Base-by-base conservation (phyloP, 2,329 filamentous ascomycete species). In the Niveomyces coronatus region DNA sequence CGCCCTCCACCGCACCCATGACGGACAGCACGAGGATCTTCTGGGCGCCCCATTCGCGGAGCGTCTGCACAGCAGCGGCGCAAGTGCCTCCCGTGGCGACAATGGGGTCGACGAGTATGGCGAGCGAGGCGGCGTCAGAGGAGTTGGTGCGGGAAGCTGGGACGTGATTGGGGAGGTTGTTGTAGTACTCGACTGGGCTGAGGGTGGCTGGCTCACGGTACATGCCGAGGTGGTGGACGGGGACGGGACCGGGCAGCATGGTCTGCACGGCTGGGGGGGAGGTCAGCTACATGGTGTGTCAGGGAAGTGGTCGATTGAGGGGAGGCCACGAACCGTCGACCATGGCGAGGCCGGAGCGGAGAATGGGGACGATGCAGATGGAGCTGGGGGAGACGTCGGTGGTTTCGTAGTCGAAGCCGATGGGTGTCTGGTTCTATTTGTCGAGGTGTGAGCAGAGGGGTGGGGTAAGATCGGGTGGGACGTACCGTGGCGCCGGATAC, bases 161-260 rank as follows among this genome's bases (percentile, higher is more conserved):
- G 27, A 68, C 56, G 62, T 85, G 82, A 62, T 85, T 81, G 24
- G 87, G 87, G 15, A 95, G 79, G 62, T 94, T 94, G 70, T 95
- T 95, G 74, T 95, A 95, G 73, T 95, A 94, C 63, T 94, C 88
- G 42, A 95, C 88, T 3, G 88, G 86, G 52, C 86, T 78, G 40
- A 95, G 79, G 31, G 85, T 89, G 40, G 77, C 76, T 43, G 83
- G 85, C 58, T 95, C 88, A 54, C 88, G 85, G 70, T 89, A 96
- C 54, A 96, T 81, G 48, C 91, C 89, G 7, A 96, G 81, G 58
- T 96, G 89, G 65, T 96, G 87, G 46, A 95, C 76, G 6, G 87
- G 81, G 22, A 89, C 83, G 11, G 85, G 74, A 26, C 62, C 56
- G 14, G 89, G 88, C 42, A 96, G 85, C 51, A 96, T 71, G 19